phyloP scores from a whole-genome alignment of 192 early-diverging fungal species.

The Pilaira anomala region DNA sequence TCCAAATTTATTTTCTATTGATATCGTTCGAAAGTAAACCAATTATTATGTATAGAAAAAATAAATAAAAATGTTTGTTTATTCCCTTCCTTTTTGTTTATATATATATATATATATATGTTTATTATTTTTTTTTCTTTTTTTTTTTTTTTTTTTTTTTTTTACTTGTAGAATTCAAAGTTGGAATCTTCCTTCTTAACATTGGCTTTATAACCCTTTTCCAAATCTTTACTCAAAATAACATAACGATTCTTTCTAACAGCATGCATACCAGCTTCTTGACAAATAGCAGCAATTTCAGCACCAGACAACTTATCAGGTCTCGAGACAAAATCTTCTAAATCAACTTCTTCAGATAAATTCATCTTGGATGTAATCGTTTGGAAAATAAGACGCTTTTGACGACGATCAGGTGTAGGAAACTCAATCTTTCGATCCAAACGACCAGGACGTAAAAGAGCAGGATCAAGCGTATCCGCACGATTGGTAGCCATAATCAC shows the following conservation, averaged over 20 bases:
- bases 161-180: slow-evolving; percentile 93
- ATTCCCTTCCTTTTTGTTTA: no score
- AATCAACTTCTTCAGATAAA: slow-evolving; percentile 94
- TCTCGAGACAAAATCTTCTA: slow-evolving; percentile 96
- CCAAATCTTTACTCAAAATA: slow-evolving; percentile 90
- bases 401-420: slow-evolving; percentile 94
- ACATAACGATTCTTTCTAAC: slow-evolving; percentile 98
- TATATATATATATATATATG: no score
- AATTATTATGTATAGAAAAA: no score
- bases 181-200: slow-evolving; percentile 95
- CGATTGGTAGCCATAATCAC: slow-evolving; percentile 99
- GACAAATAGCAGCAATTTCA: slow-evolving; percentile 97
- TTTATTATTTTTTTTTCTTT: no score
- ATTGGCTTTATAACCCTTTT: slow-evolving; percentile 94
- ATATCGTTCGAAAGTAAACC: slow-evolving; percentile 7
- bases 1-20: slow-evolving; percentile 6
- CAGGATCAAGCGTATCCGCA: slow-evolving; percentile 95
- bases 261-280: slow-evolving; percentile 97
- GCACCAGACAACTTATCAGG: slow-evolving; percentile 97
- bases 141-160: neutral
- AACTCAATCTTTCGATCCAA: slow-evolving; percentile 99
- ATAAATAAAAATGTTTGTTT: no score
- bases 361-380: slow-evolving; percentile 98
- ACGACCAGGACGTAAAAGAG: slow-evolving; percentile 93
- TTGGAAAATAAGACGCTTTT: slow-evolving; percentile 95